Evolutionary conservation across 306 rosid species (phyloP).

Genomic region (Prunus fruticosa): DNA sequence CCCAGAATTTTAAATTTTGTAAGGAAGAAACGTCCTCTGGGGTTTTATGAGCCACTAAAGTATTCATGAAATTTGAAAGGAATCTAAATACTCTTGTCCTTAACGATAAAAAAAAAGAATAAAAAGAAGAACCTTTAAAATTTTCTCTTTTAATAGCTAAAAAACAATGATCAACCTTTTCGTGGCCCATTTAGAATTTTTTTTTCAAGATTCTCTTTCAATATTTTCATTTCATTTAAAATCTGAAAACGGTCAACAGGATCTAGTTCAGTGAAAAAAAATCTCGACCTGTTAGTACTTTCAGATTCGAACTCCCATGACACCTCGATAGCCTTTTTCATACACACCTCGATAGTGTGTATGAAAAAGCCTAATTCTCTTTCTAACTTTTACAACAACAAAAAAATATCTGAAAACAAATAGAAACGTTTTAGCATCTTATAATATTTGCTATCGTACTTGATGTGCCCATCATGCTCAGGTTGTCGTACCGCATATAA

Average conservation of each 20-base stretch:
- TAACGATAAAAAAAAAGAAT: no score
- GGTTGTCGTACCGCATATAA: background rate
- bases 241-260: no score
- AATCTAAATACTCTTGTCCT: background rate
- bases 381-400: background rate
- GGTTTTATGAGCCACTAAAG: background rate
- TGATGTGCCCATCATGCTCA: background rate
- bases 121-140: background rate
- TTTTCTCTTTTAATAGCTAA: background rate
- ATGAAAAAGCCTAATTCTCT: no score
- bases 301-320: no score
- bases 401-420: background rate
- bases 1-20: background rate
- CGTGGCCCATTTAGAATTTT: background rate
- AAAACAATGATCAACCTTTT: background rate
- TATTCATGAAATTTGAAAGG: background rate
- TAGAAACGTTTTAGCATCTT: background rate
- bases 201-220: background rate
- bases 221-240: background rate
- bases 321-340: no score
- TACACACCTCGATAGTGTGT: no score
- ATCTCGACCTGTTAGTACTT: no score
- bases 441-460: background rate
- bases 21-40: background rate
- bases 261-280: accelerated